A percentile compares a stretch with the other conserved stretches of the same genome.
phyloP scores from a whole-genome alignment of 345 rosid genomes.

The Carallia pectinifolia region DNA sequence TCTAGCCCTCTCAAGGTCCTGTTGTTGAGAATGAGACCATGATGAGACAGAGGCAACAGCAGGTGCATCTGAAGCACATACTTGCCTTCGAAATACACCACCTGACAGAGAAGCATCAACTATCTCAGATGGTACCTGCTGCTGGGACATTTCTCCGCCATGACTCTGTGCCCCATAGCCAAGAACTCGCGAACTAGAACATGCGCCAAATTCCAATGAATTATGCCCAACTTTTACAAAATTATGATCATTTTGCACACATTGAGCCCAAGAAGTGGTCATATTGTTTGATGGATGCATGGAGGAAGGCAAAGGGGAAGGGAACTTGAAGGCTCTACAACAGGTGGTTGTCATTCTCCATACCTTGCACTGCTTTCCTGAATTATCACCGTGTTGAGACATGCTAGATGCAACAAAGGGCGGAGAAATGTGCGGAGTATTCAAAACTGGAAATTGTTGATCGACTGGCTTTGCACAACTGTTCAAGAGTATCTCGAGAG shows the following conservation, averaged over 20 bases:
- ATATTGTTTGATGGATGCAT: conserved; percentile 20
- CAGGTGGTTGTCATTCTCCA: conserved; percentile 35
- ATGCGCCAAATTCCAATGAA: conserved; percentile 16
- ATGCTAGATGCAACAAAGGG: conserved; percentile 17
- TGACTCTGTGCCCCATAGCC: conserved; percentile 9
- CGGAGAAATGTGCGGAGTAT: conserved; percentile 32
- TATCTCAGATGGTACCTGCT: conserved; percentile 22
- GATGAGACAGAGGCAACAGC: conserved; percentile 13
- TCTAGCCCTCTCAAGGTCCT: conserved; percentile 17
- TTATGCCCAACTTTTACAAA: conserved; percentile 20
- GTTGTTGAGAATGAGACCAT: conserved; percentile 23
- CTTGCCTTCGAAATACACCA: conserved; percentile 19
- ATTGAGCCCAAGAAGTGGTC: conserved; percentile 6
- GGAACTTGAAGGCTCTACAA: conserved; percentile 14
- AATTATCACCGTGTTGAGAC: conserved; percentile 27
- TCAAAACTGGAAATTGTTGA: conserved; percentile 40
- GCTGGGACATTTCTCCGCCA: conserved; percentile 23
- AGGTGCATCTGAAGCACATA: conserved; percentile 15
- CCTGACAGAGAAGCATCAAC: conserved; percentile 17
- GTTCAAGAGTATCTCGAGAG: conserved; percentile 2
- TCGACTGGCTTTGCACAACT: conserved; percentile 12
- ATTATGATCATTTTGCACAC: conserved; percentile 3
- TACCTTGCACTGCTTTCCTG: conserved; percentile 23
- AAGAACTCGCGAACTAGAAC: conserved; percentile 7
- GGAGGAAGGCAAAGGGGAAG: conserved; percentile 20